A percentile compares a stretch with the other conserved stretches of the same genome.
phyloP scores from a whole-genome alignment of 768 basidiomycete species.

The Myochromella boudieri region DNA sequence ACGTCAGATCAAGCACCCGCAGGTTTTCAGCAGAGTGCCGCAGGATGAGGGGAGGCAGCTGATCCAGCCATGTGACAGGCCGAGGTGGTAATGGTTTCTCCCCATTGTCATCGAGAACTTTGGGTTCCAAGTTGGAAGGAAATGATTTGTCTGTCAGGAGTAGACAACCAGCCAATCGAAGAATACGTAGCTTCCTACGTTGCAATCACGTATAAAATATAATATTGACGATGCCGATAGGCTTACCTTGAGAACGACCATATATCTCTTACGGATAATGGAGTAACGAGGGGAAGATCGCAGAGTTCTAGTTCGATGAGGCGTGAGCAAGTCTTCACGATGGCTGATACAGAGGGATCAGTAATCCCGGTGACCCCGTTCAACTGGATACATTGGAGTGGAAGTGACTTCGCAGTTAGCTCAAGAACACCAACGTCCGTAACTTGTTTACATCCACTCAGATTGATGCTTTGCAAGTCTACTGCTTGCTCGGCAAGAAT shows the following conservation, averaged over 20 bases:
- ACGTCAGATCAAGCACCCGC: slow-evolving; percentile 75
- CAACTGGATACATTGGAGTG: slow-evolving; percentile 74
- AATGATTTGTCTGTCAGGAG: slow-evolving; percentile 80
- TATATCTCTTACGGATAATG: slow-evolving; percentile 73
- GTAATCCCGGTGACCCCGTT: slow-evolving; percentile 67
- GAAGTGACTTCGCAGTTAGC: slow-evolving; percentile 64
- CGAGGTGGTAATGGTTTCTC: slow-evolving; percentile 58
- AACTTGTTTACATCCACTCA: slow-evolving; percentile 72
- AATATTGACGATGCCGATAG: slow-evolving; percentile 14
- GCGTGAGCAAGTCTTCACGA: slow-evolving; percentile 73
- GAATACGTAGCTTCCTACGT: slow-evolving; percentile 62
- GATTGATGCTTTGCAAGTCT: slow-evolving; percentile 72
- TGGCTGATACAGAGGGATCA: slow-evolving; percentile 58
- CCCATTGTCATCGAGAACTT: slow-evolving; percentile 19
- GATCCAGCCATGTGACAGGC: slow-evolving; percentile 60
- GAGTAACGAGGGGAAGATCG: slow-evolving; percentile 67
- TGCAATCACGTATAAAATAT: slow-evolving; percentile 7
- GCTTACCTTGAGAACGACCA: slow-evolving; percentile 70
- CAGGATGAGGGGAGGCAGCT: slow-evolving; percentile 61
- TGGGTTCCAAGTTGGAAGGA: slow-evolving; percentile 46
- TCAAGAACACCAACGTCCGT: slow-evolving; percentile 79
- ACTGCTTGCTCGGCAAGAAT: slow-evolving; percentile 61
- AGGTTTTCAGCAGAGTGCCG: slow-evolving; percentile 70
- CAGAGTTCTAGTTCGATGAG: slow-evolving; percentile 82
- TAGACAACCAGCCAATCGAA: slow-evolving; percentile 78